Base-by-base conservation (phyloP, 2,329 filamentous ascomycete genomes). In the Chaetomiaceae sp. region DNA sequence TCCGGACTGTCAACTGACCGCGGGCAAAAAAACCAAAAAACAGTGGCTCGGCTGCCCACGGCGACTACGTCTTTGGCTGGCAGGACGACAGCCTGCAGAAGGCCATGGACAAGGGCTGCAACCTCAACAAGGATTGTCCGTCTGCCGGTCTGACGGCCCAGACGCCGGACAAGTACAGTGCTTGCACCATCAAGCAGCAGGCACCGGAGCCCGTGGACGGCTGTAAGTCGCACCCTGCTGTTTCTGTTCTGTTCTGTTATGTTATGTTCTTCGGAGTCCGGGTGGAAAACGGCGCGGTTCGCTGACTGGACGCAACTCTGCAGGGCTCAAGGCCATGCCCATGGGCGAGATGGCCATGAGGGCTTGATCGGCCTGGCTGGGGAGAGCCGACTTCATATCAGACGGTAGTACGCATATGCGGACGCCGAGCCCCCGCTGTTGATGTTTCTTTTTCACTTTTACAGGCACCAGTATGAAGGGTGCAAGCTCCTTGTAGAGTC, bases 1-100 rank as follows among this genome's bases (percentile, higher is more conserved):
- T n/a, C n/a, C n/a, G n/a, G n/a, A n/a, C n/a, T n/a, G n/a, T n/a
- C n/a, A n/a, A n/a, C n/a, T n/a, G n/a, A n/a, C n/a, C n/a, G n/a
- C n/a, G n/a, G n/a, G n/a, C n/a, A n/a, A n/a, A 17, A 19, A 8
- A 10, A 11, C 19, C 9, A 14, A 14, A 9, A 18, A 12, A 20
- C 24, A 55, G 53, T 30, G 72, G 72, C 24, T 64, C 69, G 19
- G 71, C 70, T 4, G 72, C 70, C 17, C 71, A 75, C 58, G 72
- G 70, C 19, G 72, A 75, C 60, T 75, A 75, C 57, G 60, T 75
- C 51, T 75, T 75, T 57, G 72, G 72, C 47, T 74, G 72, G 72
- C 68, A 74, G 57, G 68, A 64, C 49, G 63, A 73, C 57, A 61
- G 67, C 9, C 66, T 75, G 38, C 72, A 75, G 59, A 68, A 63